These are phyloP conservation scores for Globisporangium cederbergense DNA, from an alignment of 352 stramenopile genomes.

Conservation along the genomic window DNA sequence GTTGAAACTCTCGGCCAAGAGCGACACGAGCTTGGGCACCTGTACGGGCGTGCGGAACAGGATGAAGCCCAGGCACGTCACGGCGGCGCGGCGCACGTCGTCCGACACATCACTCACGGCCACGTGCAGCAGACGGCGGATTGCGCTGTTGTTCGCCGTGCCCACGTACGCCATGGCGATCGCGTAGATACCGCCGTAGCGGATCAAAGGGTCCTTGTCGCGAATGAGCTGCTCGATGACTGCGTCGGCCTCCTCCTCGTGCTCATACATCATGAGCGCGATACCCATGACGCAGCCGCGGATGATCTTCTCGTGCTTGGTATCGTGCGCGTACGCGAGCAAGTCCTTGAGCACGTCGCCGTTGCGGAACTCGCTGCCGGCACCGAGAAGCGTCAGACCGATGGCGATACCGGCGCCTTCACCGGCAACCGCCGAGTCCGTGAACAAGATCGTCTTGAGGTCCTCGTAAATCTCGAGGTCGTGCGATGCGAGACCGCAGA, in stretches of 20 bases:
- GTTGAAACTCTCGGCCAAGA: constrained; percentile 99
- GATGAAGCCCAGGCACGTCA: constrained; percentile 97
- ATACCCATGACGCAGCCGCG: constrained; percentile 97
- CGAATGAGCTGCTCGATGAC: constrained; percentile 97
- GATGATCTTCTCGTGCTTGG: constrained; percentile 99
- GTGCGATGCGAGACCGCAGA: constrained; percentile 94
- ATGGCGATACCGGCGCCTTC: constrained; percentile 97
- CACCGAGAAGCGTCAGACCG: constrained; percentile 96
- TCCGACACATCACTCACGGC: constrained; percentile 98
- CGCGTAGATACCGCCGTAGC: constrained; percentile 98
- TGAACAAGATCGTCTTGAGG: constrained; percentile 97
- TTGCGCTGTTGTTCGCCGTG: constrained; percentile 96
- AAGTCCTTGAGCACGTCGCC: constrained; percentile 91
- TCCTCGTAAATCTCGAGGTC: constrained; percentile 96
- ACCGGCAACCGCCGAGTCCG: constrained; percentile 96
- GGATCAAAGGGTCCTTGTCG: constrained; percentile 97
- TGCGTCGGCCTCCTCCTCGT: constrained; percentile 94
- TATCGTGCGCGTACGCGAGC: constrained; percentile 97
- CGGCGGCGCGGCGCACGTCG: constrained; percentile 97
- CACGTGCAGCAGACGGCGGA: constrained; percentile 96
- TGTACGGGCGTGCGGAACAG: constrained; percentile 97
- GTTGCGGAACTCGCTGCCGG: constrained; percentile 82
- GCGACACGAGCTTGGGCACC: constrained; percentile 87
- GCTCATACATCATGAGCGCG: constrained; percentile 98
- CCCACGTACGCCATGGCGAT: constrained; percentile 97